Base-by-base conservation (phyloP, 2,329 filamentous ascomycete genomes). In the Rhinocladiella mackenziei region DNA sequence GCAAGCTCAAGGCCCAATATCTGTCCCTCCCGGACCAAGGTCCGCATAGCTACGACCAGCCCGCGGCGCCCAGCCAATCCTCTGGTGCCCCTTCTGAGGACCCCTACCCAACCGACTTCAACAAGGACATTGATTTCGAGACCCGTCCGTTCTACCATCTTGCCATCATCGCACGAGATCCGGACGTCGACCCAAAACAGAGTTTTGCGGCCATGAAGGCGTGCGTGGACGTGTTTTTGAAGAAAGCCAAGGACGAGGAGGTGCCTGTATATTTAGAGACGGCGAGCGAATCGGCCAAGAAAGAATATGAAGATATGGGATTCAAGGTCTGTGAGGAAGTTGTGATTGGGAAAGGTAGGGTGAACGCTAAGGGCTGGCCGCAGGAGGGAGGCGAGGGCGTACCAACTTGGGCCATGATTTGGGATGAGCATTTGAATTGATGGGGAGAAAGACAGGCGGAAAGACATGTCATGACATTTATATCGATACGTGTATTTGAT, bases 51-150 rank as follows among this genome's bases (percentile, higher is more conserved):
- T 57, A 48, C 40, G 53, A 55, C 45, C 52, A 53, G 22, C 55
- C 55, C 14, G 55, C 55, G 3, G 50, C 55, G 28, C 55, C 55
- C 9, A 47, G 39, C n/a, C 55, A 57, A 40, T 54, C 53, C 7
- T 52, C 48, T 10, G 51, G 53, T 5, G 55, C 45, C 2, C 55
- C 55, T 2, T 51, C 51, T n/a, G 53, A 51, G 23, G 55, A 57
- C 31, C 55, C 55, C 2, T 57, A 52, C 42, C 55, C 55, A 15
- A 45, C 47, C 5, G 50, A 57, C 17, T 57, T 56, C 49, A 57
- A 57, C 45, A 57, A 57, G 34, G 55, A 57, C 36, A 43, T 43
- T n/a, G 49, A 53, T 25, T 50, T 47, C 8, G 55, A 57, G 39
- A 53, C 52, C 3, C 43, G 55, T 9, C 47, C 55, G 1, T 56